These are phyloP conservation scores for Globisporangium paroecandrum DNA, from an alignment of 352 stramenopile species.

Conservation along the genomic window DNA sequence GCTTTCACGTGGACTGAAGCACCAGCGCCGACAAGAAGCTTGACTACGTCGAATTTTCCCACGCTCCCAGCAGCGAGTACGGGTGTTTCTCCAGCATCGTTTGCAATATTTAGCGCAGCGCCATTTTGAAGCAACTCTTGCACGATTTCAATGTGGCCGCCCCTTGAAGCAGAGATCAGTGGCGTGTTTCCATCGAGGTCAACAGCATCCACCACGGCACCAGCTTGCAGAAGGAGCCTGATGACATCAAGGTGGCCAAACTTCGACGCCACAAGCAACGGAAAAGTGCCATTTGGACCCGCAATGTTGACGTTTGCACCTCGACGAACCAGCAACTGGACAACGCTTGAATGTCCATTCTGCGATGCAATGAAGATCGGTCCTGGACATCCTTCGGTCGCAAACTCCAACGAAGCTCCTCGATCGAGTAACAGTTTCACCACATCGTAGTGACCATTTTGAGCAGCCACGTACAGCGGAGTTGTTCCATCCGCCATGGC, in stretches of 20 bases:
- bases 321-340: background rate
- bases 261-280: background rate
- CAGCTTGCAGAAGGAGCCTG: background rate
- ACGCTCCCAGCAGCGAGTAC: slow-evolving; percentile 5
- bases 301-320: slow-evolving; percentile 4
- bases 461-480: background rate
- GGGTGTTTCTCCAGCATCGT: slow-evolving; percentile 2
- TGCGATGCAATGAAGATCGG: slow-evolving; percentile 5
- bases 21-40: background rate
- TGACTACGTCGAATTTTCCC: slow-evolving; percentile 3
- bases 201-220: background rate
- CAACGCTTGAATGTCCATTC: slow-evolving; percentile 5
- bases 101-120: background rate
- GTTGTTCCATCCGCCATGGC: slow-evolving; percentile 1
- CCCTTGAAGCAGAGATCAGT: slow-evolving; percentile 7
- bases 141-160: background rate
- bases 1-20: slow-evolving; percentile 9
- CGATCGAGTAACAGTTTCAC: slow-evolving; percentile 6
- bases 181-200: slow-evolving; percentile 3
- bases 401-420: slow-evolving; percentile 5
- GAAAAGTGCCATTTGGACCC: background rate
- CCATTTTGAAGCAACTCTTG: background rate
- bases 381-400: background rate
- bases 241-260: slow-evolving; percentile 7
- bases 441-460: slow-evolving; percentile 1